Evolutionary conservation across 257 asterid genomes (phyloP).

Genomic region (Fraxinus cuspidata): DNA sequence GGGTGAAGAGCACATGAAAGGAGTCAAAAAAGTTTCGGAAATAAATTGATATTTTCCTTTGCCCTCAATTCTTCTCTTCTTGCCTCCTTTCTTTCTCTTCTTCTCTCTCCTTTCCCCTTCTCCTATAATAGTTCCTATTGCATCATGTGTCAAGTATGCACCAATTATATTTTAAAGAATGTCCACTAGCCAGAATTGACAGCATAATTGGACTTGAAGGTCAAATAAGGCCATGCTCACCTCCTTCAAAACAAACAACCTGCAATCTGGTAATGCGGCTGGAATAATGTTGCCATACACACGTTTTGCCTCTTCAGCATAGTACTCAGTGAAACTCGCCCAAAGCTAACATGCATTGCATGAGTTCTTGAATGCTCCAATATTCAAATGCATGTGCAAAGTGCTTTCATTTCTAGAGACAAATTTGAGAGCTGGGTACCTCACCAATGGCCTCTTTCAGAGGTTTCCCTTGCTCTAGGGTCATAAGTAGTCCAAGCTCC

Average conservation of each 20-base stretch:
- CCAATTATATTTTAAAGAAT: conserved; percentile 3
- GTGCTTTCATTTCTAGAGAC: conserved; percentile 11
- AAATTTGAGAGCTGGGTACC: conserved; percentile 48
- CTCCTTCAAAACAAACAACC: conserved; percentile 90
- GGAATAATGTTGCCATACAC: conserved; percentile 95
- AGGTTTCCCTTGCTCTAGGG: conserved; percentile 97
- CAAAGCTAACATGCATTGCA: conserved; percentile 68
- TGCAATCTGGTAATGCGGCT: conserved; percentile 84
- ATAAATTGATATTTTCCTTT: no score
- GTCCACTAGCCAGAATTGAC: background rate
- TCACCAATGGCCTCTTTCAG: conserved; percentile 94
- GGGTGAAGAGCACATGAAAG: background rate
- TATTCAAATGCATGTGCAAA: conserved; percentile 10
- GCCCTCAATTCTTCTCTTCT: no score
- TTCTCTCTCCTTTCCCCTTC: no score
- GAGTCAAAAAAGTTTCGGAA: background rate
- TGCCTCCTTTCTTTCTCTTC: no score
- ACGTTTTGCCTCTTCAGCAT: conserved; percentile 96
- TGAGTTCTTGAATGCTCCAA: conserved; percentile 15
- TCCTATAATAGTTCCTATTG: no score
- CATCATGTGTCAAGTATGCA: background rate
- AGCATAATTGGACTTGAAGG: background rate
- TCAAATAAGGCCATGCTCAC: conserved; percentile 32
- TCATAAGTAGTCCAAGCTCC: conserved; percentile 91
- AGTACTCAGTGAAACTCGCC: conserved; percentile 90